phyloP scores from a whole-genome alignment of 2,329 filamentous ascomycete genomes.

The Claviceps digitariae region DNA sequence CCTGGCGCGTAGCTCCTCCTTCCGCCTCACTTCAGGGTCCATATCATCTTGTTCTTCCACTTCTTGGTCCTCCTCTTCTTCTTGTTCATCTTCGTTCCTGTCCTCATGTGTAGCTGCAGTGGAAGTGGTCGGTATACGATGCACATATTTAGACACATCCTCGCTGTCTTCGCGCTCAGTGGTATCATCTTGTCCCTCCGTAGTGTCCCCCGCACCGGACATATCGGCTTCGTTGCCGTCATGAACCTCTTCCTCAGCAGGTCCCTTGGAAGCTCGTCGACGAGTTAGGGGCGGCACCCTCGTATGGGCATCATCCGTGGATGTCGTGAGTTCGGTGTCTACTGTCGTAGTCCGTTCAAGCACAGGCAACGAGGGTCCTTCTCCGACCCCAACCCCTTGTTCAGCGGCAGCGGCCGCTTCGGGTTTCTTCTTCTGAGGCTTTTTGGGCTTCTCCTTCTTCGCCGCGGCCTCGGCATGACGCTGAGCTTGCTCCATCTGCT shows the following conservation, averaged over 20 bases:
- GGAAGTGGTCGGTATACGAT: conserved; percentile 25
- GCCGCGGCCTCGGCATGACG: conserved; percentile 63
- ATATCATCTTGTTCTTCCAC: conserved; percentile 75
- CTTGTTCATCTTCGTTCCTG: conserved; percentile 39
- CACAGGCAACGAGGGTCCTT: conserved; percentile 15
- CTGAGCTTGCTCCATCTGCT: conserved; percentile 80
- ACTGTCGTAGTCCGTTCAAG: conserved; percentile 35
- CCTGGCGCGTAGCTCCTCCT: conserved; percentile 77
- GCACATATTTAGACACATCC: conserved; percentile 30
- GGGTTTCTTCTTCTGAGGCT: conserved; percentile 51
- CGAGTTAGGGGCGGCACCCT: conserved; percentile 30
- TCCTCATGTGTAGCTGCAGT: conserved; percentile 36
- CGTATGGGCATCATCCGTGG: conserved; percentile 30
- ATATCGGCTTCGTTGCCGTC: conserved; percentile 54
- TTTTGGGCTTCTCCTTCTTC: conserved; percentile 83
- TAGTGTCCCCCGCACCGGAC: conserved; percentile 50
- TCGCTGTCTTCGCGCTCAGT: conserved; percentile 67
- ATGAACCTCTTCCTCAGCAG: conserved; percentile 28
- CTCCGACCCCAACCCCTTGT: conserved; percentile 16
- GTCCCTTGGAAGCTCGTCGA: conserved; percentile 38
- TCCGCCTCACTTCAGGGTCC: conserved; percentile 73
- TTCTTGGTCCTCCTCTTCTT: conserved; percentile 45
- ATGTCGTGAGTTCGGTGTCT: conserved; percentile 34
- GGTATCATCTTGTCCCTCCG: conserved; percentile 44
- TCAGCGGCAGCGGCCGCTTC: conserved; percentile 27